Evolutionary conservation across 768 basidiomycete species (phyloP), one percentile per base, ranked within the genome.

Genomic region (Lentinula sp.): DNA sequence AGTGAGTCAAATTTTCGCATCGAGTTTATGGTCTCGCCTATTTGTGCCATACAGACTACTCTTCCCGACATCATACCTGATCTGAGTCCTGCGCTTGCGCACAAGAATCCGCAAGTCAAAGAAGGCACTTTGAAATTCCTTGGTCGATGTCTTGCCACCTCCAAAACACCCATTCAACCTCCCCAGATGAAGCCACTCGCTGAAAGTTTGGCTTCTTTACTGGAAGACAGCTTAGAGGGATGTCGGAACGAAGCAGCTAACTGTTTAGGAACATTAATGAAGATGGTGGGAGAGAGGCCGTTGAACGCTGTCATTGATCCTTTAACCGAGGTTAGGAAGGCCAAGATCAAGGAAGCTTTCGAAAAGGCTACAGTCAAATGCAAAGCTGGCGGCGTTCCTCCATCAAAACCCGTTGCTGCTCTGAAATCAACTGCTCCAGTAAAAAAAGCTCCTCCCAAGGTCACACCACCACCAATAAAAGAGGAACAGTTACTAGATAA

Each of bases 91-190:
- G 83, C 88, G 0, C 75, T 96, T 16, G 85, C 85, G 65, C 87
- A 87, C 59, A 99, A 98, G 76, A 99, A 98, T 68, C 97, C 97
- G 1, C 95, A 97, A 73, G 91, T 97, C 34, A 96, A 97, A 68
- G 93, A 96, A 73, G 91, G 93, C 5, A 88, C 94, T 0, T 75
- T 96, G 65, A 91, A 91, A 68, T 97, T 96, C 68, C 76, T 98
- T 31, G 83, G 81, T 18, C 84, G 96, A 55, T 90, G 84, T 68
- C 82, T 99, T 51, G 76, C 85, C 2, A 80, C 80, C 1, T 91
- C 94, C 1, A 81, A 82, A 8, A 75, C 79, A 2, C 85, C 94
- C 1, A 83, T 97, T 10, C 81, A 82, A 45, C 82, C 85, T 23
- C 75, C 83, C 1, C 93, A 95, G 68, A 78, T 98, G 64, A 95